Base-by-base conservation (phyloP, 2,329 filamentous ascomycete genomes). In the Fusarium armeniacum region DNA sequence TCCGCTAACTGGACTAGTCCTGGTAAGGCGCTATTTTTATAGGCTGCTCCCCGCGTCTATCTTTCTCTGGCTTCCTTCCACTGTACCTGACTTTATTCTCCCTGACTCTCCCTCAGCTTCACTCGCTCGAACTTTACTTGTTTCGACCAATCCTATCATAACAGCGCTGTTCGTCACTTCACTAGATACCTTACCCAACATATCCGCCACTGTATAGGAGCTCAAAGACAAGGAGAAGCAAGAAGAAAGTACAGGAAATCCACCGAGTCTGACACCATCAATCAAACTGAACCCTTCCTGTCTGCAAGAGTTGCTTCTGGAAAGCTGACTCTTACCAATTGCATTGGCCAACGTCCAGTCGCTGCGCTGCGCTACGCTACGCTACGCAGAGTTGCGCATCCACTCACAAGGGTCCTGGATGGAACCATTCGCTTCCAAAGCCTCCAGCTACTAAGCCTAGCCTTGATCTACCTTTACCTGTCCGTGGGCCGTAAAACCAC, bases 381-480 rank as follows among this genome's bases (percentile, higher is more conserved):
- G 18, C 43, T 45, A 35, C 33, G 52, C 40, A 46, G 45, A 52
- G 58, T 36, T 55, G 51, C 24, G 35, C 64, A 70, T 70, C 67
- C 67, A 70, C 67, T 58, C 56, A 36, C 67, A 69, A 52, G 68
- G 72, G 72, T 73, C 65, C 65, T 62, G 59, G 70, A 74, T 74
- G 72, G 72, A 74, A 69, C 72, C 55, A 74, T 67, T 74, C 69
- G 68, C 60, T 71, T 72, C 60, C 64, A 58, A 72, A 73, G 57
- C 63, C 63, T 74, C 63, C 35, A 52, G 35, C 49, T 52, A 44
- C 41, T 44, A 18, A 41, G 49, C 65, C 57, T 71, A 73, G 58
- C 63, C 61, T 74, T 60, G 59, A 74, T 70, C 68, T 63, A 69
- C 52, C 24, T 50, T 22, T 30, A 62, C 63, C 61, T 65, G 30